Percentiles rank a stretch among this genome's conserved stretches.
Evolutionary conservation across 2,329 filamentous ascomycete species (phyloP).

Genomic region (Xylariales sp.): DNA sequence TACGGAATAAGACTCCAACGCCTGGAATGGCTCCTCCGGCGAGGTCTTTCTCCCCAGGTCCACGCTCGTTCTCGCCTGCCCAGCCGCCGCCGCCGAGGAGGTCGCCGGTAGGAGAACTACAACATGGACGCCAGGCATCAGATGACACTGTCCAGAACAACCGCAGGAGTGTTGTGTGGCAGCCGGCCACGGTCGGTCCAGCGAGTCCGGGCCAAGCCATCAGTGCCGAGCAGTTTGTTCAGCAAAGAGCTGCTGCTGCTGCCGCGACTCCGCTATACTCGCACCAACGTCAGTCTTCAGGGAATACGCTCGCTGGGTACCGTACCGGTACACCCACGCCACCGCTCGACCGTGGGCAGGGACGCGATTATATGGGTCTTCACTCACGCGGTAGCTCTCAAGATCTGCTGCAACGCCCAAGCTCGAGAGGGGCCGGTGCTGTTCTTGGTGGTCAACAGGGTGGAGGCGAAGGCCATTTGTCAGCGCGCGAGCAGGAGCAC

Average conservation of each 20-base stretch:
- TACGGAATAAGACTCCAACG: constrained; percentile 27
- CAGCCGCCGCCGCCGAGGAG: constrained; percentile 10
- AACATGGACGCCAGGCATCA: constrained; percentile 43
- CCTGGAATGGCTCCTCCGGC: constrained; percentile 16
- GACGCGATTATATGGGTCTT: constrained; percentile 33
- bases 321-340: constrained; percentile 38
- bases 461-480: constrained; percentile 59
- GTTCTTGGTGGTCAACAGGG: constrained; percentile 37
- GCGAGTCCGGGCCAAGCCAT: constrained; percentile 44
- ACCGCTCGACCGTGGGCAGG: constrained; percentile 35
- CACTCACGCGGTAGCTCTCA: constrained; percentile 45
- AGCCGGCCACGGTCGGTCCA: constrained; percentile 54
- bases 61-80: constrained; percentile 20
- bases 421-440: constrained; percentile 49
- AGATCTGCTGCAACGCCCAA: constrained; percentile 36
- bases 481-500: constrained; percentile 82
- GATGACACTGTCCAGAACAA: constrained; percentile 38
- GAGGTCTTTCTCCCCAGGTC: constrained; percentile 29
- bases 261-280: constrained; percentile 50
- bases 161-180: constrained; percentile 71
- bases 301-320: constrained; percentile 38
- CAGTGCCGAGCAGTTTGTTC: constrained; percentile 78
- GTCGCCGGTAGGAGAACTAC: constrained; percentile 20
- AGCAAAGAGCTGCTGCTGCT: constrained; percentile 63
- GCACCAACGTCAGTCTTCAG: constrained; percentile 57